A percentile compares a stretch with the other conserved stretches of the same genome.
Evolutionary conservation across 2,329 filamentous ascomycete genomes (phyloP).

Genomic region (Aaosphaeria arxii): DNA sequence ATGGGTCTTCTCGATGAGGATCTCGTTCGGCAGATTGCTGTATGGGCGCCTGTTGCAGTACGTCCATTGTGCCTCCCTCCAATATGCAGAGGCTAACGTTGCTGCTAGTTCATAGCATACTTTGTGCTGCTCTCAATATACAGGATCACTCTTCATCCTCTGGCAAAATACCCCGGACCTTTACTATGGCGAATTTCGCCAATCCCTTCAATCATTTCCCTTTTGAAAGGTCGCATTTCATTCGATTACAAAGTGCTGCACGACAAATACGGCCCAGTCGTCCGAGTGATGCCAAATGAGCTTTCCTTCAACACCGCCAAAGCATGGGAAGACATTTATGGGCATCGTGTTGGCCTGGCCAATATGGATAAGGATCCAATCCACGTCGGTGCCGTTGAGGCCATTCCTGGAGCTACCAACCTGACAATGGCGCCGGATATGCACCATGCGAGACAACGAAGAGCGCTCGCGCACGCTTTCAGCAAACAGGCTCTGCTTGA

Average conservation of each 20-base stretch:
- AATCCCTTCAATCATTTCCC: constrained; percentile 22
- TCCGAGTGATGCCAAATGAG: constrained; percentile 33
- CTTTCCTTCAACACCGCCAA: constrained; percentile 31
- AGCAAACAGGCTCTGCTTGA: constrained; percentile 38
- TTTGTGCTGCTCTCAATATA: constrained; percentile 20
- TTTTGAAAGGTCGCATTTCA: constrained; percentile 24
- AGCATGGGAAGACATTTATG: constrained; percentile 34
- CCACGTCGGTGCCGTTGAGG: constrained; percentile 33
- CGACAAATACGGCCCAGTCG: constrained; percentile 32
- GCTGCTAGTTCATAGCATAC: constrained; percentile 16
- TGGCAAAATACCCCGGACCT: constrained; percentile 28
- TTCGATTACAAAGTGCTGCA: constrained; percentile 30
- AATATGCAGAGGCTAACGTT: constrained; percentile 4
- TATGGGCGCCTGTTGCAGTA: constrained; percentile 22
- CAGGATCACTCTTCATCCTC: constrained; percentile 26
- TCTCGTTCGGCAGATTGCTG: constrained; percentile 15
- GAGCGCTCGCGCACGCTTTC: constrained; percentile 41
- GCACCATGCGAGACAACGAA: constrained; percentile 38
- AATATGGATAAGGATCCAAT: constrained; percentile 36
- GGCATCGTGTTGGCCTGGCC: constrained; percentile 23
- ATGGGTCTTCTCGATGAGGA: constrained; percentile 29
- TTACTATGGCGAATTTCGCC: constrained; percentile 26
- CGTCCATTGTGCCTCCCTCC: constrained; percentile 3
- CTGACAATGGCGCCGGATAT: constrained; percentile 38
- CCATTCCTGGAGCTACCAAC: constrained; percentile 35